Conservation (phyloP, 768 basidiomycete species). For the Mycena galopus region DNA sequence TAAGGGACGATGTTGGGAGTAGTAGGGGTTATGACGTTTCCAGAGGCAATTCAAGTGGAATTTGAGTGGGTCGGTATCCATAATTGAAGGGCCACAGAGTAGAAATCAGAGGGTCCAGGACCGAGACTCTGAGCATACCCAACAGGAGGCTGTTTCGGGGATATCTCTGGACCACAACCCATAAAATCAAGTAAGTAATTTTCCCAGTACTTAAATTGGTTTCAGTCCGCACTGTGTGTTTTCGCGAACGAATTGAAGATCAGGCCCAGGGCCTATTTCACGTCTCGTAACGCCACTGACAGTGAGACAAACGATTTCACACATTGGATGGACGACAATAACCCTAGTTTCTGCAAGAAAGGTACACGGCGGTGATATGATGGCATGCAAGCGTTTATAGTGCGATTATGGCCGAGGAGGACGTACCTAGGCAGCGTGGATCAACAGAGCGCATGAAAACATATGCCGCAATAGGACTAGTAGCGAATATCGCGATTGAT, state of each 20-base stretch:
- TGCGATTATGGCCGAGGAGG: neutral
- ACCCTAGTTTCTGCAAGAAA: neutral
- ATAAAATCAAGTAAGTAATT: too few species aligned
- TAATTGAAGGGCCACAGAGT: neutral
- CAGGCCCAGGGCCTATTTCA: neutral
- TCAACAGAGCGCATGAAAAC: neutral
- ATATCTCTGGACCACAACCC: neutral
- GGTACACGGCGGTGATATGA: slow-evolving; percentile 21
- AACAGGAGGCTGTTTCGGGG: neutral
- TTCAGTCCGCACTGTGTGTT: neutral
- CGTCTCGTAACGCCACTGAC: slow-evolving; percentile 20
- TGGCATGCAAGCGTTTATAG: slow-evolving; percentile 10
- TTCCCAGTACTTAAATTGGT: neutral
- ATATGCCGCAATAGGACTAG: neutral
- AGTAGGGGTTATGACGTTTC: slow-evolving; percentile 7
- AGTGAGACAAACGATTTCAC: slow-evolving; percentile 10
- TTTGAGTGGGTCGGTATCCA: slow-evolving; percentile 14
- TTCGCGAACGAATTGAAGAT: neutral
- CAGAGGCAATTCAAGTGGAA: neutral
- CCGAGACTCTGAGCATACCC: neutral
- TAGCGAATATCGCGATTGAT: neutral
- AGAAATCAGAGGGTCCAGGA: neutral
- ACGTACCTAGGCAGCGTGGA: neutral
- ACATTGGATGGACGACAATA: neutral
- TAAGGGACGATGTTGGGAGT: too few species aligned